Conservation (phyloP, 257 asterid genomes). For the Nyctanthes arbortristis region DNA sequence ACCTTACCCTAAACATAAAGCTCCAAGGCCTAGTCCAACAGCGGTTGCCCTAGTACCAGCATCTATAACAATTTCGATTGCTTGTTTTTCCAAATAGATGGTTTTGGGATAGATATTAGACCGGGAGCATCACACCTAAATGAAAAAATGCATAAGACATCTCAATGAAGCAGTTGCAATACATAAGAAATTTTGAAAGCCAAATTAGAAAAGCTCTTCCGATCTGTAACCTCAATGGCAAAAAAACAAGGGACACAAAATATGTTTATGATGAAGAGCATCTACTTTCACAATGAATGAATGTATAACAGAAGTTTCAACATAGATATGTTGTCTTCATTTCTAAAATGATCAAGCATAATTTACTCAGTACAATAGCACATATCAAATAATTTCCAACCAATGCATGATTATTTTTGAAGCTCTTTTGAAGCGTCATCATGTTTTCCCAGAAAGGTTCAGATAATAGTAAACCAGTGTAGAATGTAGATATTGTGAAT, state of each 20-base stretch:
- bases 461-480: background rate
- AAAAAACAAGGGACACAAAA: no score
- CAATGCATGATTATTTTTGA: background rate
- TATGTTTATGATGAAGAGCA: no score
- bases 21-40: slow-evolving; percentile 78
- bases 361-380: no score
- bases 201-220: no score
- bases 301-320: no score
- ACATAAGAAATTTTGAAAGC: no score
- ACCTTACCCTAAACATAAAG: slow-evolving; percentile 67
- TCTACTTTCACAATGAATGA: no score
- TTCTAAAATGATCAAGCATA: no score
- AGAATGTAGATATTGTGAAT: background rate
- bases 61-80: slow-evolving; percentile 65
- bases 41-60: slow-evolving; percentile 97
- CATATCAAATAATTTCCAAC: no score
- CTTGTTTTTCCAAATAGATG: slow-evolving; percentile 60
- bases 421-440: background rate
- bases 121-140: slow-evolving; percentile 69
- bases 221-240: no score
- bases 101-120: slow-evolving; percentile 59
- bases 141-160: slow-evolving; percentile 55
- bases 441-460: background rate
- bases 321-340: no score
- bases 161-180: slow-evolving; percentile 22